These are phyloP conservation scores for Marchantia polymorpha DNA, from an alignment of 225 moss, liverwort and hornwort genomes.

Conservation along the genomic window DNA sequence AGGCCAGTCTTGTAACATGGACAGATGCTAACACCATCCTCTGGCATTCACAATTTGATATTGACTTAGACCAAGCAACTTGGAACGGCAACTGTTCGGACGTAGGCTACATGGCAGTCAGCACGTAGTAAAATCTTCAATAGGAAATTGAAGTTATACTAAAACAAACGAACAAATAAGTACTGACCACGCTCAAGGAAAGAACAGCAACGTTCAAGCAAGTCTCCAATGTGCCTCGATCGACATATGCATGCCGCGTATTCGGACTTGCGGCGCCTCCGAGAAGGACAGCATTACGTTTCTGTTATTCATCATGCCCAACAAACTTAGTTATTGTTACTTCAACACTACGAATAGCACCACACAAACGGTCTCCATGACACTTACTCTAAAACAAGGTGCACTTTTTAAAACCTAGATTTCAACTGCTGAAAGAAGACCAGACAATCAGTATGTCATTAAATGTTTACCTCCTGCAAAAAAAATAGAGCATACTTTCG, in stretches of 20 bases:
- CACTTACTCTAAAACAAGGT: neutral
- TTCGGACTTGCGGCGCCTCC: constrained; percentile 51
- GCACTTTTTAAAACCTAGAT: neutral
- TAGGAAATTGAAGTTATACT: neutral
- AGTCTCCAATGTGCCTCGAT: constrained; percentile 85
- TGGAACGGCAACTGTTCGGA: neutral
- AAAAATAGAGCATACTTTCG: constrained; percentile 86
- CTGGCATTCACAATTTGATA: neutral
- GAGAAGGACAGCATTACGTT: constrained; percentile 62
- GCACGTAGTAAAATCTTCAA: neutral
- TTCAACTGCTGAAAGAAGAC: neutral
- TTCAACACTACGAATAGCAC: too few species aligned
- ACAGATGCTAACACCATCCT: neutral
- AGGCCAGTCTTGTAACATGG: neutral
- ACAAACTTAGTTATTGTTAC: neutral
- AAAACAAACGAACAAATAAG: neutral
- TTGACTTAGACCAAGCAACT: neutral
- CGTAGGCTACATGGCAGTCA: neutral
- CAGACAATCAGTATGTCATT: neutral
- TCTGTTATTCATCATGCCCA: constrained; percentile 31
- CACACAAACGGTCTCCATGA: too few species aligned
- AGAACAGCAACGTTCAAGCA: constrained; percentile 88
- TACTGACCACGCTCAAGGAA: constrained; percentile 80
- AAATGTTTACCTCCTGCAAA: constrained; percentile 50
- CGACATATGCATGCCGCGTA: constrained; percentile 64